Percentiles rank a stretch among this genome's conserved stretches.
Evolutionary conservation across 768 basidiomycete genomes (phyloP).

Genomic region (Mycena galopus): DNA sequence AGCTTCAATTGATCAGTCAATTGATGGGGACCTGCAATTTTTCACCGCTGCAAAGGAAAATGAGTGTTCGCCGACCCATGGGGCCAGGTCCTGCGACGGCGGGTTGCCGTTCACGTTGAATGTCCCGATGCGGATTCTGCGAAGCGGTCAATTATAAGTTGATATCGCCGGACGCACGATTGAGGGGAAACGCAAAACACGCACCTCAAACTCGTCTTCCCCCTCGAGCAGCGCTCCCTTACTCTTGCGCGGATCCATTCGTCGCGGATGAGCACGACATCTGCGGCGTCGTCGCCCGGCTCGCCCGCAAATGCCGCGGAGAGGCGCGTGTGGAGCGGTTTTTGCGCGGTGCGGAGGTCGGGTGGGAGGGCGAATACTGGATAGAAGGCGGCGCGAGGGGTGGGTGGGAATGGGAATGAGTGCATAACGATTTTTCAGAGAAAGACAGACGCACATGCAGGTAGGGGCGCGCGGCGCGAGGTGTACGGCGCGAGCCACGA

Average conservation of each 20-base stretch:
- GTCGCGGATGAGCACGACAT: constrained; percentile 70
- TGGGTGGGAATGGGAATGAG: no score
- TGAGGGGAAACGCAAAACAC: neutral
- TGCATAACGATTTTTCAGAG: no score
- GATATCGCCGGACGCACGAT: no score
- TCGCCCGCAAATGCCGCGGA: constrained; percentile 77
- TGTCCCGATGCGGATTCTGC: constrained; percentile 78
- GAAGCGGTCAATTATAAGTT: no score
- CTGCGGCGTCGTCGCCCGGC: constrained; percentile 70
- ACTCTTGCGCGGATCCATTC: constrained; percentile 68
- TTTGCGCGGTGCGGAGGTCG: constrained; percentile 68
- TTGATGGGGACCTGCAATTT: no score
- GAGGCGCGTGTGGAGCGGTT: constrained; percentile 62
- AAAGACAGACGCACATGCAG: constrained; percentile 49
- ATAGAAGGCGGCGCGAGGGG: no score
- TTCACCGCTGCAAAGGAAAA: no score
- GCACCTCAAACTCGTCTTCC: constrained; percentile 50
- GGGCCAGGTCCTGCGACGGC: constrained; percentile 78
- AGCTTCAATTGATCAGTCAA: no score
- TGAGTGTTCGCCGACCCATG: constrained; percentile 76
- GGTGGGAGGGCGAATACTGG: constrained; percentile 57
- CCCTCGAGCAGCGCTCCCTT: constrained; percentile 49
- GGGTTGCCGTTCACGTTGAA: constrained; percentile 89
- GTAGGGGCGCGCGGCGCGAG: constrained; percentile 40
- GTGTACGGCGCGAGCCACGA: constrained; percentile 63